Base-by-base conservation (phyloP, 805 yeast species). In the Barnettozyma sucrosica region DNA sequence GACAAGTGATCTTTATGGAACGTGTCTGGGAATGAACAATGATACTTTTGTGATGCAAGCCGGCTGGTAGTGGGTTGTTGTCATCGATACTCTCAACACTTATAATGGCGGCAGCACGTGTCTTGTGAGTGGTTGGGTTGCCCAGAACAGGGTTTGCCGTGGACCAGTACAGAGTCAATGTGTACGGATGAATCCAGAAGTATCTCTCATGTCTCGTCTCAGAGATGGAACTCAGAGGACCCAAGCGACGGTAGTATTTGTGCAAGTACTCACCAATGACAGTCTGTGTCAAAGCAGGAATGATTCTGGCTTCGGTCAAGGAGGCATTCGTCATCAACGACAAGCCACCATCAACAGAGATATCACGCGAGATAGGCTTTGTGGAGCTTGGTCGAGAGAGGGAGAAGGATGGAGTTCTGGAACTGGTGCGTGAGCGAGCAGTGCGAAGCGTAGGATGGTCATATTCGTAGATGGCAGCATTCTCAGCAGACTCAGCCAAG, bases 131-230 rank as follows among this genome's bases (percentile, higher is more conserved):
- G 0, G 82, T 69, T 9, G 89, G 85, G 55, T 85, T 83, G 4
- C 80, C 76, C 42, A 85, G 62, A 0, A 83, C 84, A 1, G 97
- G 97, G 59, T 86, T 87, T 11, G 81, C 74, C 5, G 77, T 74
- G 3, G 92, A 83, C 99, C 99, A 92, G 65, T 88, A 89, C 41
- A 92, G 71, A 0, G 96, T 88, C 70, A 89, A 68, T 8, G 93
- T 84, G 65, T 90, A 90, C 3, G 99, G 98, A 66, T 92, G 96
- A 40, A 93, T 79, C 98, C 98, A 93, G 75, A 92, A 92, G 68
- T 80, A 92, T 54, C 97, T 76, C 61, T 85, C 93, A 61, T 92
- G 99, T 50, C 97, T 77, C 37, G 78, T 77, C 44, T 89, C 93
- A 0, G 92, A 77, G 19, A 88, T 74, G 7, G 74, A 66, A 34